Percentiles rank a stretch among this genome's conserved stretches.
These are phyloP conservation scores for Skeletonema tropicum DNA, from an alignment of 108 stramenopile genomes.

Conservation along the genomic window DNA sequence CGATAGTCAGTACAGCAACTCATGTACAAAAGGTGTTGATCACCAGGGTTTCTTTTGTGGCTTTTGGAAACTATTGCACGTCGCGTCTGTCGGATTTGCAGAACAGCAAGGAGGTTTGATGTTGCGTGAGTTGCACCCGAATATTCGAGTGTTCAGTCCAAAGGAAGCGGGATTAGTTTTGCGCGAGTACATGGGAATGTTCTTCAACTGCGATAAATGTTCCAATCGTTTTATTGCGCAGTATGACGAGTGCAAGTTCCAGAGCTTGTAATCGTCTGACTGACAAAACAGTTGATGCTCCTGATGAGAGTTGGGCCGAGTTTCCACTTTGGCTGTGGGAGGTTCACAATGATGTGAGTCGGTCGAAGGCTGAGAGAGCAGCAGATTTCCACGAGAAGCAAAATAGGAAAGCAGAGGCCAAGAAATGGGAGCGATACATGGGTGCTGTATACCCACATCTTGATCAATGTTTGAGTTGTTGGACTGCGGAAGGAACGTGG, in stretches of 20 bases:
- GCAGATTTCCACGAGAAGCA: slow-evolving; percentile 10
- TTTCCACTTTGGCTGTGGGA: slow-evolving; percentile 55
- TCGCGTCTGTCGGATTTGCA: slow-evolving; percentile 53
- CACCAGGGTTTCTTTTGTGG: slow-evolving; percentile 45
- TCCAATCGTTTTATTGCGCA: slow-evolving; percentile 21
- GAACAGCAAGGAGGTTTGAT: slow-evolving; percentile 46
- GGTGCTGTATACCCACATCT: slow-evolving; percentile 37
- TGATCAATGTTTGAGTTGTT: slow-evolving; percentile 35
- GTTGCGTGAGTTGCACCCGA: slow-evolving; percentile 35
- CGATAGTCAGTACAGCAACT: slow-evolving; percentile 23
- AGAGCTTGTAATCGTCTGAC: slow-evolving; percentile 30
- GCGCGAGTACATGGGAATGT: slow-evolving; percentile 45
- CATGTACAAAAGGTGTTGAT: slow-evolving; percentile 13
- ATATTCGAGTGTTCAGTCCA: slow-evolving; percentile 36
- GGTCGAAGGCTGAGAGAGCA: slow-evolving; percentile 21
- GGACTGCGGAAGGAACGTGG: slow-evolving; percentile 35
- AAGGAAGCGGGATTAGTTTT: slow-evolving; percentile 29
- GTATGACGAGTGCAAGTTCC: slow-evolving; percentile 32
- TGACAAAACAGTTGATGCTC: slow-evolving; percentile 15
- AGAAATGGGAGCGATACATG: slow-evolving; percentile 30
- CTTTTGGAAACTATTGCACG: slow-evolving; percentile 57
- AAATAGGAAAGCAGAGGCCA: slow-evolving; percentile 17
- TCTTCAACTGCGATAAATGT: slow-evolving; percentile 40
- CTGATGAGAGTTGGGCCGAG: slow-evolving; percentile 36
- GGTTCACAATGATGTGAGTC: slow-evolving; percentile 47